A percentile compares a stretch with the other conserved stretches of the same genome.
phyloP scores from a whole-genome alignment of 1,284 basidiomycete species.

The Marasmius oreades region DNA sequence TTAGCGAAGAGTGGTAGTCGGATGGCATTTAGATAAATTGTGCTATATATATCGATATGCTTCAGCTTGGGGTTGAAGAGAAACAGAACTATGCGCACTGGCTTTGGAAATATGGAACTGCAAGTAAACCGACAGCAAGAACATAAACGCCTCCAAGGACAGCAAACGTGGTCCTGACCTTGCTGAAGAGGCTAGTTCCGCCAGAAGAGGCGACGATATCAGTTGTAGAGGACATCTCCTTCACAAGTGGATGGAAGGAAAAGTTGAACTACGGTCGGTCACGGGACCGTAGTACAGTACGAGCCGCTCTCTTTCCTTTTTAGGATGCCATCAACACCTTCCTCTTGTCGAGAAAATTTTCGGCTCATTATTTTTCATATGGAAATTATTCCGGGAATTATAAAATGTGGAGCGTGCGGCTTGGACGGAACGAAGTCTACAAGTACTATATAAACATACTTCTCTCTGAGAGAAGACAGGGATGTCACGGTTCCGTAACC shows the following conservation, averaged over 20 bases:
- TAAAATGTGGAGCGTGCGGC: too few species aligned
- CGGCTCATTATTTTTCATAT: too few species aligned
- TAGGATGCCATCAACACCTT: not conserved
- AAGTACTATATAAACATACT: too few species aligned
- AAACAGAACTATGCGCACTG: conserved; percentile 7
- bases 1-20: conserved; percentile 62
- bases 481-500: too few species aligned
- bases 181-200: conserved; percentile 1
- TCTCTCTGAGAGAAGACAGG: too few species aligned
- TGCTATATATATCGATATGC: not conserved
- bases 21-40: conserved; percentile 63
- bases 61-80: not conserved
- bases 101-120: conserved; percentile 15
- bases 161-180: conserved; percentile 8
- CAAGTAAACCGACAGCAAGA: conserved; percentile 11
- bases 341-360: too few species aligned
- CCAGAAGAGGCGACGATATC: not conserved
- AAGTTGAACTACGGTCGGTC: not conserved
- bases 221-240: conserved; percentile 4
- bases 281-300: not conserved
- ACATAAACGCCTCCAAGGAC: conserved; percentile 13
- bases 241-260: too few species aligned
- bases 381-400: too few species aligned
- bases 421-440: too few species aligned
- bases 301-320: not conserved